phyloP scores from a whole-genome alignment of 176 grass and related monocot genomes.

The Poa pratensis region DNA sequence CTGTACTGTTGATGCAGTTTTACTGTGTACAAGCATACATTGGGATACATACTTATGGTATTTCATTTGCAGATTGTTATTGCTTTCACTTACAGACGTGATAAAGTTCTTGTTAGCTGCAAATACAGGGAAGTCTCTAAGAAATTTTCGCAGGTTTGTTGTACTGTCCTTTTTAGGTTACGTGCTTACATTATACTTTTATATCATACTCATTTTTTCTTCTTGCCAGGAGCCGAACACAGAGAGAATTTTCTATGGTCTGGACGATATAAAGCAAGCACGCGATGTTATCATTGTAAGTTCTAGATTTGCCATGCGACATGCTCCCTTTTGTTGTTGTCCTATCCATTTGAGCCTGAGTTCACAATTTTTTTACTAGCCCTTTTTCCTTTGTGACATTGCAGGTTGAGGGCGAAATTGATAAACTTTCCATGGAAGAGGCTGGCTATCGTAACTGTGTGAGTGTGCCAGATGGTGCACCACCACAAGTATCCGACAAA shows the following conservation, averaged over 20 bases:
- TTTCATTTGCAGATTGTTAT: conserved; percentile 74
- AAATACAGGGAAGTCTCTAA: conserved; percentile 81
- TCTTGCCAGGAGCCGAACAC: conserved; percentile 69
- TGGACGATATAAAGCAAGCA: conserved; percentile 80
- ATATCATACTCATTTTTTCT: neutral
- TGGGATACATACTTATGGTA: conserved; percentile 22
- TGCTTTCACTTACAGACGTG: conserved; percentile 81
- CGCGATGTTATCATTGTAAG: conserved; percentile 96
- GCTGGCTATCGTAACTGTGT: conserved; percentile 88
- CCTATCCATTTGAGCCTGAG: neutral
- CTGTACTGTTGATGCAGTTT: conserved; percentile 5
- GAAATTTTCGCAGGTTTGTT: conserved; percentile 82
- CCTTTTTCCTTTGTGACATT: conserved; percentile 17
- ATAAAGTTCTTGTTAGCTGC: conserved; percentile 75
- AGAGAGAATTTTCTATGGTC: conserved; percentile 91
- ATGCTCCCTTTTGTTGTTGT: neutral
- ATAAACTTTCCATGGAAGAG: conserved; percentile 99
- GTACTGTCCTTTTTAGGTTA: conserved; percentile 18
- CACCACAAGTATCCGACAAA: conserved; percentile 52
- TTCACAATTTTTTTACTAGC: conserved; percentile 33
- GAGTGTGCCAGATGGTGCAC: conserved; percentile 87
- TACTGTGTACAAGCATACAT: conserved; percentile 23
- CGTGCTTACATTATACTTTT: conserved; percentile 27
- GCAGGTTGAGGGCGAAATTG: conserved; percentile 95
- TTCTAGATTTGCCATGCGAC: conserved; percentile 10